A percentile compares a stretch with the other conserved stretches of the same genome.
These are phyloP conservation scores for Myrmaecium sp. DNA, from an alignment of 2,329 filamentous ascomycete genomes.

Conservation along the genomic window DNA sequence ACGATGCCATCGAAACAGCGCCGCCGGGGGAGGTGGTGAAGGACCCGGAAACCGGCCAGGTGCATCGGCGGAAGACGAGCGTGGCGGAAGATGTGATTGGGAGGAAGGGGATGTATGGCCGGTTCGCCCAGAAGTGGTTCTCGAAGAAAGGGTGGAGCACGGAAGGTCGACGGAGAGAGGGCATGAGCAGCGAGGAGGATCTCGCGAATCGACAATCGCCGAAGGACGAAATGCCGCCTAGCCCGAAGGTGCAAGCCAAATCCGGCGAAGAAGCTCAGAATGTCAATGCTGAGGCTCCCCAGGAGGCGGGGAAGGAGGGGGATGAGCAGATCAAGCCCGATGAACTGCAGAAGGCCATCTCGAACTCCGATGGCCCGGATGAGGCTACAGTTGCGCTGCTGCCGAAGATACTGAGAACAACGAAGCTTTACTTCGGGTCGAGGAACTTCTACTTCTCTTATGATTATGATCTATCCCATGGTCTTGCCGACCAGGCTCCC, in stretches of 20 bases:
- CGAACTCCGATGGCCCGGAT: too few species aligned
- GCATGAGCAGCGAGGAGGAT: conserved; percentile 41
- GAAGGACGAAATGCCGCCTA: conserved; percentile 12
- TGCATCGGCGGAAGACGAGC: conserved; percentile 27
- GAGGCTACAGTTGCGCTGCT: conserved; percentile 36
- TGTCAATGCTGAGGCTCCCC: conserved; percentile 8
- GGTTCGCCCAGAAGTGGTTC: conserved; percentile 86
- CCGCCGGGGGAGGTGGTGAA: conserved; percentile 16
- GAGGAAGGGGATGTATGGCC: conserved; percentile 66
- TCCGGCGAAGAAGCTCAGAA: conserved; percentile 15
- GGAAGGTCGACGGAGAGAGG: conserved; percentile 52
- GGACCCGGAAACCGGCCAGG: conserved; percentile 11
- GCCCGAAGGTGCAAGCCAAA: conserved; percentile 18
- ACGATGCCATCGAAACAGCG: conserved; percentile 16
- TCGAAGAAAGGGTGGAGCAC: conserved; percentile 66
- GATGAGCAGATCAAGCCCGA: neutral
- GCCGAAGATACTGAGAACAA: conserved; percentile 70
- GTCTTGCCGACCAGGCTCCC: conserved; percentile 26
- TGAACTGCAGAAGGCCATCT: too few species aligned
- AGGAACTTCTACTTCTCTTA: conserved; percentile 91
- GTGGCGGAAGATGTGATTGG: conserved; percentile 81
- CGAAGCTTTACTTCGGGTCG: conserved; percentile 66
- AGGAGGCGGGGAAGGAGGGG: neutral
- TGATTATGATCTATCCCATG: conserved; percentile 76
- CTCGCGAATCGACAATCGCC: conserved; percentile 18